Conservation (phyloP, 1,284 basidiomycete genomes). For the Gomphus bonarii region DNA sequence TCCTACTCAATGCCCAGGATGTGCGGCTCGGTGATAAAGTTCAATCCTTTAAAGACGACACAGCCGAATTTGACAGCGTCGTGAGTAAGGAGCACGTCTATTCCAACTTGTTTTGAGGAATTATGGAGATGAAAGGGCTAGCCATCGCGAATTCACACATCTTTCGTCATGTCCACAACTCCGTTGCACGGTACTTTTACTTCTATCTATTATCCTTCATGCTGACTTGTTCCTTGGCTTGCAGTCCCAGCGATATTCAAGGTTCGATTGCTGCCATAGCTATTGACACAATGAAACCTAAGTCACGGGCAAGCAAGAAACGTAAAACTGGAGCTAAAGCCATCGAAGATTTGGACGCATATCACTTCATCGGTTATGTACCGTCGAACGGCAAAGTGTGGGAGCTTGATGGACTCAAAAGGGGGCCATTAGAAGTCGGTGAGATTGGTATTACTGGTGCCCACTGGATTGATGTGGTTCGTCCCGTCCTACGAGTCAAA, state of each 20-base stretch:
- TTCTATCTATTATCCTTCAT: background rate
- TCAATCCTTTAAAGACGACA: constrained; percentile 35
- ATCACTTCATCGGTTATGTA: constrained; percentile 56
- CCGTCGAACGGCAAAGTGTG: constrained; percentile 51
- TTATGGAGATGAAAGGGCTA: constrained; percentile 46
- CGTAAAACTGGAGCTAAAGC: constrained; percentile 15
- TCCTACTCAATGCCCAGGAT: constrained; percentile 42
- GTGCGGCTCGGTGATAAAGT: constrained; percentile 38
- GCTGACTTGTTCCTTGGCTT: background rate
- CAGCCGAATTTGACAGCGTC: constrained; percentile 43
- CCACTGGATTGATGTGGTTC: constrained; percentile 48
- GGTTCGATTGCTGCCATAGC: constrained; percentile 37
- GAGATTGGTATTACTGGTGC: constrained; percentile 25
- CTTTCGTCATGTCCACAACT: constrained; percentile 46
- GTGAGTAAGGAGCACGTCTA: constrained; percentile 25
- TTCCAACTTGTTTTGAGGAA: background rate
- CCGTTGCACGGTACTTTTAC: constrained; percentile 37
- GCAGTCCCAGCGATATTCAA: constrained; percentile 47
- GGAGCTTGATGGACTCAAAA: constrained; percentile 42
- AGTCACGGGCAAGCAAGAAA: constrained; percentile 18
- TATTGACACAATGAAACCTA: constrained; percentile 27
- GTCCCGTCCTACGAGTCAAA: constrained; percentile 46
- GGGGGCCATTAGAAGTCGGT: constrained; percentile 50
- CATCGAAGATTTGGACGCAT: constrained; percentile 31
- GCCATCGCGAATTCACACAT: constrained; percentile 43